Percentiles rank a stretch among this genome's conserved stretches.
These are phyloP conservation scores for Emiliania huxleyi DNA, from an alignment of 78 protist species.

Conservation along the genomic window DNA sequence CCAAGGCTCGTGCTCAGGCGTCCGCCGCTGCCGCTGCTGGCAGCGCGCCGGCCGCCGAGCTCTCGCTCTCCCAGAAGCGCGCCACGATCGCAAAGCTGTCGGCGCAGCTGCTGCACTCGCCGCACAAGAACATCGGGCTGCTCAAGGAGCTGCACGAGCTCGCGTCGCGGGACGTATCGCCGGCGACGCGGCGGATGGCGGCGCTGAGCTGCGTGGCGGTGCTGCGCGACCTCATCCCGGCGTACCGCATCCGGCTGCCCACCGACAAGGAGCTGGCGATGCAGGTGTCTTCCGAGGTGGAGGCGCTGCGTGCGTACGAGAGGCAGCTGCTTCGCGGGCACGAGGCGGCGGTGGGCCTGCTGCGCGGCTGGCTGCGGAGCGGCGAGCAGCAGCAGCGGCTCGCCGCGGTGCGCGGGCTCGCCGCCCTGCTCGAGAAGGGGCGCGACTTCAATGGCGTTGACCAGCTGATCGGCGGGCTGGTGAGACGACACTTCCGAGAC, in stretches of 20 bases:
- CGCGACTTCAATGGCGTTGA: neutral
- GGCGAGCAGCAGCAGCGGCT: neutral
- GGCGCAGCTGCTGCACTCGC: neutral
- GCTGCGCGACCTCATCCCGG: neutral
- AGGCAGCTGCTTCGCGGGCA: neutral
- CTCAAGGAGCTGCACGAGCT: neutral
- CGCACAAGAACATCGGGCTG: neutral
- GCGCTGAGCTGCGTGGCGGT: neutral
- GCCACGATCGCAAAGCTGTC: neutral
- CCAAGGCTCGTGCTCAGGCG: neutral
- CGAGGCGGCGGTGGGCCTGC: neutral
- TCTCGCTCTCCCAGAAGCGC: neutral
- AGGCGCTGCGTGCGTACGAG: neutral
- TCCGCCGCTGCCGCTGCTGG: neutral
- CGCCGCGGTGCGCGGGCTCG: neutral
- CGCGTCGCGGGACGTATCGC: neutral
- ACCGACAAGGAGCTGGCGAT: neutral
- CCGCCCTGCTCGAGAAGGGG: neutral
- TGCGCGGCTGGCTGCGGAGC: neutral
- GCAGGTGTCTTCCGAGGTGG: neutral
- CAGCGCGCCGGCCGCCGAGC: neutral
- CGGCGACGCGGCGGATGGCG: neutral
- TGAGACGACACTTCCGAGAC: too few species aligned
- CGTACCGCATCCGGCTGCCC: slow-evolving; percentile 13
- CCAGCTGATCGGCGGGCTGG: neutral